phyloP scores from a whole-genome alignment of 139 green algal genomes.

The Dunaliella primolecta region DNA sequence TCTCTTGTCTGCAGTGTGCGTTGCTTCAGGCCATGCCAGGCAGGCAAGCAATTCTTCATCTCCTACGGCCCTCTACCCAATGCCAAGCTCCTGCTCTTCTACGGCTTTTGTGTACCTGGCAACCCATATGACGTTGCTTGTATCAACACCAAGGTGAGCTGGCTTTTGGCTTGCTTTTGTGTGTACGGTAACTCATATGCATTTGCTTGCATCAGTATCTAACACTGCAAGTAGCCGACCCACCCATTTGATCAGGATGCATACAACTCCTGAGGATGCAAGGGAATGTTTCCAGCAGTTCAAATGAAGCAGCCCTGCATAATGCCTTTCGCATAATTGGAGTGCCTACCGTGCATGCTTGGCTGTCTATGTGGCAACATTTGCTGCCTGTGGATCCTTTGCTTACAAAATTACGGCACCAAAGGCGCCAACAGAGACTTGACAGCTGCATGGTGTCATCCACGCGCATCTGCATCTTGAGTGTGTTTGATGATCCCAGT shows the following conservation, averaged over 20 bases:
- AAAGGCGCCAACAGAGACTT: no score
- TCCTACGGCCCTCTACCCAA: conserved; percentile 73
- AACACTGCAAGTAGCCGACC: not conserved
- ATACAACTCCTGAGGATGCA: not conserved
- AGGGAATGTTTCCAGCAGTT: not conserved
- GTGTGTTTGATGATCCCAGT: no score
- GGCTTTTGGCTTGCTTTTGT: no score
- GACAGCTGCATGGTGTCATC: no score
- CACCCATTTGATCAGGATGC: not conserved
- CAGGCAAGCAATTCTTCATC: conserved; percentile 56
- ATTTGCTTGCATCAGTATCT: not conserved
- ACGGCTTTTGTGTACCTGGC: conserved; percentile 57
- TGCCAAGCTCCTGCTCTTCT: conserved; percentile 73
- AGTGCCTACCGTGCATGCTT: no score
- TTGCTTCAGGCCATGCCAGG: conserved; percentile 46
- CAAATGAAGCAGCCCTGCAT: no score
- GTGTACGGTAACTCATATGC: conserved; percentile 59
- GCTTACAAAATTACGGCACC: no score
- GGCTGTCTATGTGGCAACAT: no score
- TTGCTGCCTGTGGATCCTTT: no score
- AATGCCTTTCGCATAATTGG: no score
- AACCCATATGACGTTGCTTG: conserved; percentile 57
- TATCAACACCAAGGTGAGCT: not conserved
- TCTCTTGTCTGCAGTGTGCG: conserved; percentile 29
- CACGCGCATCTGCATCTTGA: no score